These are phyloP conservation scores for Asclepias syriaca DNA, from an alignment of 257 asterid species.

Conservation along the genomic window DNA sequence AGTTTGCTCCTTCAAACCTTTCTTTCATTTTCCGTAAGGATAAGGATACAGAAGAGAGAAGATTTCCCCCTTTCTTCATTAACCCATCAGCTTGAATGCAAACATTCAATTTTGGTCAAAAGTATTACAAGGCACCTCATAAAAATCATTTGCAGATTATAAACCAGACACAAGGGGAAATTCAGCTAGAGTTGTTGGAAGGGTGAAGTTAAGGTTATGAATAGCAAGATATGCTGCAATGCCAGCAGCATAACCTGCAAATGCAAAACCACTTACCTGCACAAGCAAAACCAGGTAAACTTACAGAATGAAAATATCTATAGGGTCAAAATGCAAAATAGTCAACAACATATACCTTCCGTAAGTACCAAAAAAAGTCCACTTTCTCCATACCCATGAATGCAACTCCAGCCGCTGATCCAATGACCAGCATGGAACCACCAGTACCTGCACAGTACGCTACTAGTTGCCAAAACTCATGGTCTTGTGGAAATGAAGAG, in stretches of 20 bases:
- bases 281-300: conserved; percentile 1
- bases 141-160: conserved; percentile 15
- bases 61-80: neutral
- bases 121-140: neutral
- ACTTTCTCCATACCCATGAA: conserved; percentile 97
- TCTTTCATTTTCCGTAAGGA: neutral
- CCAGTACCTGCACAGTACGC: conserved; percentile 98
- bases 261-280: conserved; percentile 98
- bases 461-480: conserved; percentile 93
- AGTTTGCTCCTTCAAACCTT: neutral
- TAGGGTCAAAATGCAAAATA: neutral
- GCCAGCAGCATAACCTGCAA: conserved; percentile 97
- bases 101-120: neutral
- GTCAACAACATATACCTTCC: conserved; percentile 47
- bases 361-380: conserved; percentile 91
- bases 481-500: conserved; percentile 71
- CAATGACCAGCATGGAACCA: conserved; percentile 90
- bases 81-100: neutral
- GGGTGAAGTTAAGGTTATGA: conserved; percentile 56
- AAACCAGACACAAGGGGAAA: conserved; percentile 71
- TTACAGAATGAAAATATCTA: neutral
- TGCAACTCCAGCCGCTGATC: conserved; percentile 98
- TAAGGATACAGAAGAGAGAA: neutral
- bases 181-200: conserved; percentile 71
- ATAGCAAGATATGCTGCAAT: conserved; percentile 79